A percentile compares a stretch with the other conserved stretches of the same genome.
Evolutionary conservation across 2,329 filamentous ascomycete genomes (phyloP).

Genomic region (Colletotrichum viniferum): DNA sequence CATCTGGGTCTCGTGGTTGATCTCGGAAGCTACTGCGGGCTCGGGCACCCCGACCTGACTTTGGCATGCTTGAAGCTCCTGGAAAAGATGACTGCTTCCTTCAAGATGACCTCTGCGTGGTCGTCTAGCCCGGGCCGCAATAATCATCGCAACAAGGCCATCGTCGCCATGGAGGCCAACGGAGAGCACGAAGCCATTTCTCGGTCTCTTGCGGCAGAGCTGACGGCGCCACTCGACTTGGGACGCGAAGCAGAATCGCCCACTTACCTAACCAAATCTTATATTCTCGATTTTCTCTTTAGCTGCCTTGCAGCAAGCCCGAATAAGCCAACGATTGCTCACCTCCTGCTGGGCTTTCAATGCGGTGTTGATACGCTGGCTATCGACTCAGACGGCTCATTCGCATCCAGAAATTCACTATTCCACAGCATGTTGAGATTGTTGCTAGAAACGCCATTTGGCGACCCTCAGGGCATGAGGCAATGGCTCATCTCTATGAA

Average conservation of each 20-base stretch:
- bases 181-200: slow-evolving; percentile 82
- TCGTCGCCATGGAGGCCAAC: slow-evolving; percentile 85
- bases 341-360: slow-evolving; percentile 86
- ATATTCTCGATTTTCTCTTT: slow-evolving; percentile 85
- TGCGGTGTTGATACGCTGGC: slow-evolving; percentile 75
- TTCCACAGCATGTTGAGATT: slow-evolving; percentile 82
- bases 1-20: slow-evolving; percentile 81
- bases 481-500: slow-evolving; percentile 74
- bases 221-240: slow-evolving; percentile 73
- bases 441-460: slow-evolving; percentile 71
- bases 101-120: slow-evolving; percentile 77
- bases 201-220: slow-evolving; percentile 71
- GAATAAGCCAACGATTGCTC: slow-evolving; percentile 83
- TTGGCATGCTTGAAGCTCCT: slow-evolving; percentile 81
- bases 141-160: slow-evolving; percentile 77
- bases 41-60: slow-evolving; percentile 80
- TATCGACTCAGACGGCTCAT: slow-evolving; percentile 70
- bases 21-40: slow-evolving; percentile 84
- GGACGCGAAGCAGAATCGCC: slow-evolving; percentile 71
- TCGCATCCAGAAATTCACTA: slow-evolving; percentile 74
- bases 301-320: slow-evolving; percentile 77
- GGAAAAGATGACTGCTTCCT: slow-evolving; percentile 84
- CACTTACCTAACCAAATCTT: slow-evolving; percentile 81
- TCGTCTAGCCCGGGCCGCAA: slow-evolving; percentile 34
- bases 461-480: slow-evolving; percentile 63